phyloP scores from a whole-genome alignment of 2,329 filamentous ascomycete genomes.

The Diaporthe destruens region DNA sequence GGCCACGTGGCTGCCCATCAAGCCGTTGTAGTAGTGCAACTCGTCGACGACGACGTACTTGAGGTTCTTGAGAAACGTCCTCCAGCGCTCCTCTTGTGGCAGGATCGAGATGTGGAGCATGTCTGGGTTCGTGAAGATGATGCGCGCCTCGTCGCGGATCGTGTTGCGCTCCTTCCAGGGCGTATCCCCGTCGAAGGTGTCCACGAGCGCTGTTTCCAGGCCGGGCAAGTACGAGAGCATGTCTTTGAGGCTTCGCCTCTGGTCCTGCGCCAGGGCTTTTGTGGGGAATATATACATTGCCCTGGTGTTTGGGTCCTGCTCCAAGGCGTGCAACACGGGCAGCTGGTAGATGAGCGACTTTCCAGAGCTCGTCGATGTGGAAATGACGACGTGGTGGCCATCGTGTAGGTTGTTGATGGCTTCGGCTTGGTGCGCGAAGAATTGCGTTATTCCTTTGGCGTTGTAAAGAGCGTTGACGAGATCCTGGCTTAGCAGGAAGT shows the following conservation, averaged over 20 bases:
- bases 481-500: conserved; percentile 88
- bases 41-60: conserved; percentile 93
- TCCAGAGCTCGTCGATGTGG: conserved; percentile 95
- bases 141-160: conserved; percentile 88
- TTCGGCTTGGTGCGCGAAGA: conserved; percentile 94
- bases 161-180: conserved; percentile 81
- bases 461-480: conserved; percentile 98
- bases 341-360: conserved; percentile 99
- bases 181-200: conserved; percentile 97
- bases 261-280: conserved; percentile 95
- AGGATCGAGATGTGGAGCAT: conserved; percentile 97
- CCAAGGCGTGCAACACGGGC: conserved; percentile 88
- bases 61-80: conserved; percentile 87
- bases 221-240: conserved; percentile 84
- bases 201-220: conserved; percentile 81
- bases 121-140: conserved; percentile 98
- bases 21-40: conserved; percentile 94
- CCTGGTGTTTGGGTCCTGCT: conserved; percentile 79
- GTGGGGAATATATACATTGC: conserved; percentile 99
- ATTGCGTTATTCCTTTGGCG: conserved; percentile 83
- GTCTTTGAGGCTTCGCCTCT: conserved; percentile 88
- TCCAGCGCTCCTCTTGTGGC: conserved; percentile 91
- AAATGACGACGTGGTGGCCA: conserved; percentile 89
- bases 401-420: conserved; percentile 89
- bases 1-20: conserved; percentile 93